phyloP scores from a whole-genome alignment of 805 yeast species.

The Ogataea nakhonphanomensis region DNA sequence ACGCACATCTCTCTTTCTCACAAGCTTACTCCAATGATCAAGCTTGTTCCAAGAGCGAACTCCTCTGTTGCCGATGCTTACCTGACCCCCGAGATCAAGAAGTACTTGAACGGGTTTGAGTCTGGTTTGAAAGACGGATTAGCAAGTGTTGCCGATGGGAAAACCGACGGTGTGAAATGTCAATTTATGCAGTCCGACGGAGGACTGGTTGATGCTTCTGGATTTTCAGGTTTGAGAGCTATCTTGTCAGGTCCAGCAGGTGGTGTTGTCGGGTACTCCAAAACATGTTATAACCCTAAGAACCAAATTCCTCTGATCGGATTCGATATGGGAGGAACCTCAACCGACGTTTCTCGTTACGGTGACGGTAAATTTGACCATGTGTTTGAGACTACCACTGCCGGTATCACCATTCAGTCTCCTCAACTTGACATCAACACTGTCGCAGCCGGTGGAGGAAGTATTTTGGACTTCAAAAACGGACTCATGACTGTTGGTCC shows the following conservation, averaged over 20 bases:
- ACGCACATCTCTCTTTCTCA: slow-evolving; percentile 64
- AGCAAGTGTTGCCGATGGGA: slow-evolving; percentile 32
- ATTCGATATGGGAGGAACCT: slow-evolving; percentile 90
- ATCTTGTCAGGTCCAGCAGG: slow-evolving; percentile 97
- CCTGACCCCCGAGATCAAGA: slow-evolving; percentile 71
- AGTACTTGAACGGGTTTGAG: slow-evolving; percentile 59
- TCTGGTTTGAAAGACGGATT: slow-evolving; percentile 56
- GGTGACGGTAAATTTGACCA: slow-evolving; percentile 67
- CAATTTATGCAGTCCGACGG: slow-evolving; percentile 97
- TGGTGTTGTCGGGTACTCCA: slow-evolving; percentile 91
- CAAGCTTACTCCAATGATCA: slow-evolving; percentile 74
- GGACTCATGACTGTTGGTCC: slow-evolving; percentile 80
- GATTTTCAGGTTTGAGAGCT: slow-evolving; percentile 84
- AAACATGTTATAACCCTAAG: slow-evolving; percentile 65
- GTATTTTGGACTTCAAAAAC: slow-evolving; percentile 59
- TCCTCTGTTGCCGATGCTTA: slow-evolving; percentile 82
- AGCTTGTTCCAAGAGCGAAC: slow-evolving; percentile 69
- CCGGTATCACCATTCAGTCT: slow-evolving; percentile 78
- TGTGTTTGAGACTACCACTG: slow-evolving; percentile 79
- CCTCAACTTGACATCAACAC: slow-evolving; percentile 73
- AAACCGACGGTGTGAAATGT: slow-evolving; percentile 46
- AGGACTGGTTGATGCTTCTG: slow-evolving; percentile 80
- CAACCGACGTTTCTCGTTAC: slow-evolving; percentile 78
- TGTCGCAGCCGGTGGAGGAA: slow-evolving; percentile 49
- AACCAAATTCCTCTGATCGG: slow-evolving; percentile 66